Base-by-base conservation (phyloP, 2,329 filamentous ascomycete species). In the Colletotrichum gloeosporioides region DNA sequence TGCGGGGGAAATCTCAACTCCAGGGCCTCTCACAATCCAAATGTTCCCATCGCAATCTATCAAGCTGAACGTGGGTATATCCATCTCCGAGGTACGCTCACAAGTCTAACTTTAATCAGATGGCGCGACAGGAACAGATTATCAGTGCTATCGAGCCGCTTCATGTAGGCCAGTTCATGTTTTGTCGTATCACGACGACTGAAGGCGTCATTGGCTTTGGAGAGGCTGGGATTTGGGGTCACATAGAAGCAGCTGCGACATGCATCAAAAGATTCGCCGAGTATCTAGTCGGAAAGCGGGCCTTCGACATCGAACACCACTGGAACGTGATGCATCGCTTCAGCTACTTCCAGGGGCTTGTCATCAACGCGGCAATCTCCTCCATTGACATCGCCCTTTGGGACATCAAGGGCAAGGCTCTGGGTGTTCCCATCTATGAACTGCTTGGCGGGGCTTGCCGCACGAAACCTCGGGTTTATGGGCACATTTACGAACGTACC, bases 291-390 rank as follows among this genome's bases (percentile, higher is more conserved):
- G 59, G 59, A 18, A 62, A 34, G 29, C 29, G 18, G 1, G 29
- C 59, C 22, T 76, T 73, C 31, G 36, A 62, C 55, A 77, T 77
- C 27, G 71, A 77, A 36, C 75, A 77, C 55, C 75, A 77, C 68
- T 77, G 75, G 75, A 77, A 77, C 36, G 71, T 77, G n/a, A 77
- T 77, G 75, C 75, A 77, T 39, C 75, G 75, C 32, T 77, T 77
- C 72, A 77, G 71, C 63, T 75, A 77, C 63, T 77, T 75, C 63
- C 72, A 75, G 32, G 75, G 75, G 10, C 36, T 75, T 18, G 75
- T 72, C 13, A 77, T 77, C 29, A 77, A 77, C 63, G 66, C 75
- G 3, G 73, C 76, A 32, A 76, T 77, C 57, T 77, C 76, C 9
- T 22, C 69, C 27, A 76, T 77, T 29, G 76, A 77, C 32, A 77